phyloP scores from a whole-genome alignment of 495 filamentous ascomycete species.

The Penicillium lividum region DNA sequence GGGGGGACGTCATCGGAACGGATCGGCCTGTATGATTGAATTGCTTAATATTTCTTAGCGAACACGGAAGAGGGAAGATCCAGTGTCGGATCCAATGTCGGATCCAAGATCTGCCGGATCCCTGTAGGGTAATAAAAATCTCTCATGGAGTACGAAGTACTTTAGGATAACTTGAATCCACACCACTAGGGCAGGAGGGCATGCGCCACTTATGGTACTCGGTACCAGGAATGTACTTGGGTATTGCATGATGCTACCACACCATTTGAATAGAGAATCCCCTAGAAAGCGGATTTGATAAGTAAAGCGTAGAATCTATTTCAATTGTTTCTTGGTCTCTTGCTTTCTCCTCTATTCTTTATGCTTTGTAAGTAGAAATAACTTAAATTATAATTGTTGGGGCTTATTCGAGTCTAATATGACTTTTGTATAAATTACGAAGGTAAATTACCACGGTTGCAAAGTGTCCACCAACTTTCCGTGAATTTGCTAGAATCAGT shows the following conservation, averaged over 20 bases:
- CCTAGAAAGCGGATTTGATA: not conserved
- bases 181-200: conserved; percentile 17
- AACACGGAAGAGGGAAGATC: conserved; percentile 30
- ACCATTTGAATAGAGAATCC: not conserved
- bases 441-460: conserved; percentile 1
- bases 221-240: conserved; percentile 15
- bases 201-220: conserved; percentile 20
- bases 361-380: too few species aligned
- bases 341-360: too few species aligned
- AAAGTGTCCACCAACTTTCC: not conserved
- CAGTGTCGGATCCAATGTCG: conserved; percentile 12
- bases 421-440: not conserved
- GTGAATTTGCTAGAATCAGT: conserved; percentile 7
- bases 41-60: conserved; percentile 30
- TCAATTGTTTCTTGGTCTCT: too few species aligned
- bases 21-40: conserved; percentile 17
- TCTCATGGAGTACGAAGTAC: conserved; percentile 1
- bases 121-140: not conserved
- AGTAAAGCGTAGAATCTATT: too few species aligned
- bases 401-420: not conserved
- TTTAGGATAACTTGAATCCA: not conserved
- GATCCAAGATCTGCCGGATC: conserved; percentile 27
- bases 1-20: conserved; percentile 23
- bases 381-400: not conserved
- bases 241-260: conserved; percentile 4